Conservation (phyloP, 1,284 basidiomycete species). For the Boletellus deceptivus region DNA sequence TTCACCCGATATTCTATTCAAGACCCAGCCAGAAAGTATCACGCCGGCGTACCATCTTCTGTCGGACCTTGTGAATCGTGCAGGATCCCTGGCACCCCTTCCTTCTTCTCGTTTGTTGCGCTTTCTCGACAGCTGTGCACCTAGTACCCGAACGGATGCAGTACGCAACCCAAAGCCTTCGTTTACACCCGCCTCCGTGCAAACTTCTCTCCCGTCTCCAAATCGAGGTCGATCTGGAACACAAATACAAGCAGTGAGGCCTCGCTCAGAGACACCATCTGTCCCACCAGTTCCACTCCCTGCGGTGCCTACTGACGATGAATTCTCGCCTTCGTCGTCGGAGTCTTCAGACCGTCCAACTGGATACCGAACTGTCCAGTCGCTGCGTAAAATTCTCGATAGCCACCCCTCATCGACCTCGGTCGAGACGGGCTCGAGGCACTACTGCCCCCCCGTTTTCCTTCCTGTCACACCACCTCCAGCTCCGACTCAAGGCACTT, state of each 20-base stretch:
- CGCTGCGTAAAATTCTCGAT: constrained; percentile 66
- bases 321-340: constrained; percentile 44
- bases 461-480: constrained; percentile 48
- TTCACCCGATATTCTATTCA: constrained; percentile 23
- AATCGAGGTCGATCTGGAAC: constrained; percentile 12
- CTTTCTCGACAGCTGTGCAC: constrained; percentile 21
- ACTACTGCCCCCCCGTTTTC: constrained; percentile 25
- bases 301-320: constrained; percentile 57
- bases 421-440: constrained; percentile 15
- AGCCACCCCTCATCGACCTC: constrained; percentile 42
- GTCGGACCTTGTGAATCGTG: constrained; percentile 46
- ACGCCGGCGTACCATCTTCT: constrained; percentile 61
- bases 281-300: constrained; percentile 30
- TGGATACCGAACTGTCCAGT: constrained; percentile 60
- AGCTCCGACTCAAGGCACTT: constrained; percentile 52
- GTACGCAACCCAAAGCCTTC: constrained; percentile 8
- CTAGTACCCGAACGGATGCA: constrained; percentile 22
- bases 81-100: constrained; percentile 35
- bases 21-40: constrained; percentile 38
- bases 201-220: constrained; percentile 9
- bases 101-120: constrained; percentile 31
- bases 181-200: constrained; percentile 13
- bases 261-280: constrained; percentile 38
- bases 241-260: constrained; percentile 19
- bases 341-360: constrained; percentile 47